Conservation (phyloP, 352 stramenopile genomes). For the Albugo laibachii region DNA sequence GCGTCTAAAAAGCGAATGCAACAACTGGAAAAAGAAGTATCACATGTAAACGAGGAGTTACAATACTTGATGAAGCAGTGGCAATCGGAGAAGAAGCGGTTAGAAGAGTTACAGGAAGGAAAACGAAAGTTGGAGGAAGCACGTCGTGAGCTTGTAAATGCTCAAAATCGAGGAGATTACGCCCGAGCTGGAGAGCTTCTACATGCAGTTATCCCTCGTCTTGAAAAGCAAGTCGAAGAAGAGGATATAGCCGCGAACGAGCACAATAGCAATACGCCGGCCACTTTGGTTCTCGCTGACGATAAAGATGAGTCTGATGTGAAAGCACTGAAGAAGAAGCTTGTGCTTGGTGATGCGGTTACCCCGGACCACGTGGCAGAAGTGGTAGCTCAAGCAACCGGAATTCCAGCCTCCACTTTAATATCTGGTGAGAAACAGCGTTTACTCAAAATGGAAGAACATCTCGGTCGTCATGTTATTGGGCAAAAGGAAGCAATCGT, state of each 20-base stretch:
- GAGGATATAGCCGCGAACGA: slow-evolving; percentile 15
- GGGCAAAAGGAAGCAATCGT: slow-evolving; percentile 82
- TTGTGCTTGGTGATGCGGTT: slow-evolving; percentile 78
- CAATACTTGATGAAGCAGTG: slow-evolving; percentile 45
- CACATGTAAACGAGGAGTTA: slow-evolving; percentile 33
- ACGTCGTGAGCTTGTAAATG: slow-evolving; percentile 37
- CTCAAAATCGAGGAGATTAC: slow-evolving; percentile 62
- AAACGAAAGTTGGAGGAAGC: slow-evolving; percentile 67
- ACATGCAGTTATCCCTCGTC: slow-evolving; percentile 59
- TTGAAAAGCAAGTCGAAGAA: slow-evolving; percentile 46
- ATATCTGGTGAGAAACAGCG: slow-evolving; percentile 90
- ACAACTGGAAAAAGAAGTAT: slow-evolving; percentile 42
- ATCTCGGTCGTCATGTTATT: slow-evolving; percentile 82
- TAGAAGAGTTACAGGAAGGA: slow-evolving; percentile 52
- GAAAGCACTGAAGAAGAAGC: slow-evolving; percentile 16
- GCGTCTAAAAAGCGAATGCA: slow-evolving; percentile 46
- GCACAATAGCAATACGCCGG: slow-evolving; percentile 18
- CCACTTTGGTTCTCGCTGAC: slow-evolving; percentile 2
- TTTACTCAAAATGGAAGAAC: slow-evolving; percentile 86
- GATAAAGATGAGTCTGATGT: slow-evolving; percentile 9
- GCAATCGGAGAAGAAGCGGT: slow-evolving; percentile 45
- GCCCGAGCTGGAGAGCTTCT: slow-evolving; percentile 55
- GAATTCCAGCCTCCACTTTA: slow-evolving; percentile 89
- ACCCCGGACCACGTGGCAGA: slow-evolving; percentile 86
- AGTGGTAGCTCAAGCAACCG: slow-evolving; percentile 78